Percentiles rank a stretch among this genome's conserved stretches.
phyloP scores from a whole-genome alignment of 441 rosid genomes.

The Adansonia rubrostipa region DNA sequence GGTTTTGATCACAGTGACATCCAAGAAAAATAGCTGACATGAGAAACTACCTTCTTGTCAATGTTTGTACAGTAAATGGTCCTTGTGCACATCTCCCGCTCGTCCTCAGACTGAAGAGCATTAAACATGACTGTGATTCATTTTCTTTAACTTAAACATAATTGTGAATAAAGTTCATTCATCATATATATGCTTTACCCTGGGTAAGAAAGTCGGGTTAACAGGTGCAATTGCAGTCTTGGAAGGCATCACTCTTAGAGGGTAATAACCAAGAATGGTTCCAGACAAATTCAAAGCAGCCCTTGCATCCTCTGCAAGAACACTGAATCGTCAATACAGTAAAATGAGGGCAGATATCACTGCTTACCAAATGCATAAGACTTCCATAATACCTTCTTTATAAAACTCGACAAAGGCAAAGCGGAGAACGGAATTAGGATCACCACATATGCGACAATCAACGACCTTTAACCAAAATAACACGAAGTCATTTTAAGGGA shows the following conservation, averaged over 20 bases:
- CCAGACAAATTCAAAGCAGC: conserved; percentile 86
- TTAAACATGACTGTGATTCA: conserved; percentile 2
- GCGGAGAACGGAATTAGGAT: conserved; percentile 88
- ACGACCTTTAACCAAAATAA: conserved; percentile 56
- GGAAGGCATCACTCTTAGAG: conserved; percentile 88
- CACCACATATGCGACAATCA: conserved; percentile 97
- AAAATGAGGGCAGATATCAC: neutral
- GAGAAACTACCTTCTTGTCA: conserved; percentile 75
- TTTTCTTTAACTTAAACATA: neutral
- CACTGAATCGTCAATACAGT: conserved; percentile 29
- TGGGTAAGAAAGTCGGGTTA: conserved; percentile 92
- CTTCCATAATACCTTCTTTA: conserved; percentile 62
- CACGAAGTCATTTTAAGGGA: conserved; percentile 1
- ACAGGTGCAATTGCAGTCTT: conserved; percentile 99
- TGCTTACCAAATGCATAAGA: conserved; percentile 13
- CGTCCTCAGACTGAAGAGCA: conserved; percentile 76
- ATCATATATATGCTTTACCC: conserved; percentile 47
- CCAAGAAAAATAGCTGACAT: neutral
- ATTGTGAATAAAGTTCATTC: neutral
- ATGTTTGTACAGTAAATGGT: conserved; percentile 94
- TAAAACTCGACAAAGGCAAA: conserved; percentile 87
- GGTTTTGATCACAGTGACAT: neutral
- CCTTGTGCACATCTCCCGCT: conserved; percentile 95
- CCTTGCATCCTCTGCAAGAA: conserved; percentile 76
- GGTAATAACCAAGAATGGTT: conserved; percentile 86